phyloP scores from a whole-genome alignment of 305 asterid genomes.

The Fraxinus floribunda region DNA sequence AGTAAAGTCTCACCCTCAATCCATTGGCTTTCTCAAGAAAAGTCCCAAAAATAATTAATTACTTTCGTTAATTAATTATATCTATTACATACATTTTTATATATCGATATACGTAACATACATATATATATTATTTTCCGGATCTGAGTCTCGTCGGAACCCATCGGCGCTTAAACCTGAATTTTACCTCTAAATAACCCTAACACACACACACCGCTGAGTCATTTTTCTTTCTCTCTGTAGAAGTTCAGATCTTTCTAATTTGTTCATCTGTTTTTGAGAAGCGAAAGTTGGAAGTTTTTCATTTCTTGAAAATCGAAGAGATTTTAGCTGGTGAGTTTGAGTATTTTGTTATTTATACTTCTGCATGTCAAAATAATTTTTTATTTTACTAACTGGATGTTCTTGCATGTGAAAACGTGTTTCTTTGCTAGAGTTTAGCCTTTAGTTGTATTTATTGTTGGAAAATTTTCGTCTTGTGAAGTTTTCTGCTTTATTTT shows the following conservation, averaged over 20 bases:
- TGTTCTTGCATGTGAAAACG: background rate
- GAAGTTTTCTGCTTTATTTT: background rate
- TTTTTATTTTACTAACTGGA: background rate
- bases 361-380: conserved; percentile 10
- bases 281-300: conserved; percentile 25
- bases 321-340: conserved; percentile 29
- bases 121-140: conserved; percentile 48
- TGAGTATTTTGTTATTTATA: conserved; percentile 4
- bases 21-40: background rate
- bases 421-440: background rate
- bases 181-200: conserved; percentile 46
- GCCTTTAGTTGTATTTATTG: background rate
- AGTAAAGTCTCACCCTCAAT: conserved; percentile 19
- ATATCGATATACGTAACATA: conserved; percentile 16
- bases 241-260: conserved; percentile 30
- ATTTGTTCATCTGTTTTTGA: conserved; percentile 5
- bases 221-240: conserved; percentile 19
- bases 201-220: conserved; percentile 27
- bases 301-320: conserved; percentile 4
- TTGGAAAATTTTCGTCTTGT: background rate
- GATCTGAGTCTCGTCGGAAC: conserved; percentile 78
- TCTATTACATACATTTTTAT: background rate
- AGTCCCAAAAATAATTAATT: background rate
- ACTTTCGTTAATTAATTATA: conserved; percentile 4
- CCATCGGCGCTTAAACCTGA: conserved; percentile 65